These are phyloP conservation scores for Pisolithus microcarpus DNA, from an alignment of 768 basidiomycete genomes.

Conservation along the genomic window DNA sequence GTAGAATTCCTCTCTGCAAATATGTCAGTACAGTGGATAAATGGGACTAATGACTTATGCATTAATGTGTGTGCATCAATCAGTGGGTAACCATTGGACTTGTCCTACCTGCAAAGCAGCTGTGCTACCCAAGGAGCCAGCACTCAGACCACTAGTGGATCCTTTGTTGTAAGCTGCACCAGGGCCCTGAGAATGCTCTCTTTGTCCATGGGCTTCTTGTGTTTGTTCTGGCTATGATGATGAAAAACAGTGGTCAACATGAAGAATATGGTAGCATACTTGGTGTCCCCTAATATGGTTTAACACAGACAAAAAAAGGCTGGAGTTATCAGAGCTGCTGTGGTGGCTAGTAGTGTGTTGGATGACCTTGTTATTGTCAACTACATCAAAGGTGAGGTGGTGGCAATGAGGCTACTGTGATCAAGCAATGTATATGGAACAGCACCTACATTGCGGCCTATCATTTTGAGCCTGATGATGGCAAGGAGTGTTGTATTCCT, in stretches of 20 bases:
- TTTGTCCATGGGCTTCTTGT: constrained; percentile 49
- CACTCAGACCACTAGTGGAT: constrained; percentile 41
- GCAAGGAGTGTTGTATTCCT: constrained; percentile 55
- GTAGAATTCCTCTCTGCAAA: too few species aligned
- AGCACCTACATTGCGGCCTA: constrained; percentile 19
- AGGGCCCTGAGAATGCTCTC: constrained; percentile 50
- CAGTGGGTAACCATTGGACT: neutral
- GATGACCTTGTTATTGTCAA: constrained; percentile 54
- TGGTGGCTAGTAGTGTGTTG: constrained; percentile 51
- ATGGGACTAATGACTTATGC: too few species aligned
- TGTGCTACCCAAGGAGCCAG: constrained; percentile 63
- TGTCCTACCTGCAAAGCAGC: constrained; percentile 62
- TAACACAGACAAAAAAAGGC: constrained; percentile 49
- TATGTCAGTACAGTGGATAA: too few species aligned
- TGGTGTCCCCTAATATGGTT: constrained; percentile 35
- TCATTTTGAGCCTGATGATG: constrained; percentile 25
- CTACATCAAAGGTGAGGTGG: constrained; percentile 30
- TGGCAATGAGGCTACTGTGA: neutral
- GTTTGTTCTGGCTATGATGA: constrained; percentile 35
- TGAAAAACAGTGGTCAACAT: neutral
- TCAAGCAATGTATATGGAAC: neutral
- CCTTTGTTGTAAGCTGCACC: constrained; percentile 52
- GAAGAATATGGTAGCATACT: constrained; percentile 26
- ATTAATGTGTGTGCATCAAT: too few species aligned
- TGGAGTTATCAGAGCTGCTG: constrained; percentile 21